Conservation (phyloP, 768 basidiomycete genomes). For the Mycena latifolia region DNA sequence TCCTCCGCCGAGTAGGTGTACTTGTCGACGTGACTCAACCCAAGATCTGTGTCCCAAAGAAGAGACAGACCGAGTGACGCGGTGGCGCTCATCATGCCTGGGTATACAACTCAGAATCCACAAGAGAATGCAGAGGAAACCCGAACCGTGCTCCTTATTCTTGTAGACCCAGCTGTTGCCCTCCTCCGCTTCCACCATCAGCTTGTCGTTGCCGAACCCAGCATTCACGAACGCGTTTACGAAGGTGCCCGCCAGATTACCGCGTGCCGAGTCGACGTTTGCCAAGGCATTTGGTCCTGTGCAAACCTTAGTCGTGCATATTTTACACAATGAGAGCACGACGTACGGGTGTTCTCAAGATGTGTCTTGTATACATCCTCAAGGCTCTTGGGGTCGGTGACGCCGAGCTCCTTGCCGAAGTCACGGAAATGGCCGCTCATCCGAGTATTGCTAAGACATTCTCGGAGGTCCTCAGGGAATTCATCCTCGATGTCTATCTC, state of each 20-base stretch:
- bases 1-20: conserved; percentile 98
- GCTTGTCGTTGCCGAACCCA: conserved; percentile 97
- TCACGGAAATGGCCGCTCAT: conserved; percentile 88
- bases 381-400: conserved; percentile 88
- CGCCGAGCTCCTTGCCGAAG: conserved; percentile 95
- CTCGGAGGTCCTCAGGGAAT: conserved; percentile 83
- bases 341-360: conserved; percentile 87
- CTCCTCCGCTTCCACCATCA: conserved; percentile 97
- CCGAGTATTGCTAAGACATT: conserved; percentile 88
- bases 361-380: conserved; percentile 99
- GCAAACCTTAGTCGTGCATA: conserved; percentile 50
- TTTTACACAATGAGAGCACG: conserved; percentile 5
- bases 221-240: conserved; percentile 99
- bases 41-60: conserved; percentile 96
- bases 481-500: conserved; percentile 73
- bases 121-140: conserved; percentile 46
- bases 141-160: conserved; percentile 97
- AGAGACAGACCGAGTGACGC: conserved; percentile 94
- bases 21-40: conserved; percentile 95
- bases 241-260: conserved; percentile 95
- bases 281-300: conserved; percentile 75
- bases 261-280: conserved; percentile 93
- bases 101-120: not conserved
- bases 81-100: conserved; percentile 96
- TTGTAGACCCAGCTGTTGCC: conserved; percentile 99